Conservation (phyloP, 495 filamentous ascomycete species). For the Xylaria sp. region DNA sequence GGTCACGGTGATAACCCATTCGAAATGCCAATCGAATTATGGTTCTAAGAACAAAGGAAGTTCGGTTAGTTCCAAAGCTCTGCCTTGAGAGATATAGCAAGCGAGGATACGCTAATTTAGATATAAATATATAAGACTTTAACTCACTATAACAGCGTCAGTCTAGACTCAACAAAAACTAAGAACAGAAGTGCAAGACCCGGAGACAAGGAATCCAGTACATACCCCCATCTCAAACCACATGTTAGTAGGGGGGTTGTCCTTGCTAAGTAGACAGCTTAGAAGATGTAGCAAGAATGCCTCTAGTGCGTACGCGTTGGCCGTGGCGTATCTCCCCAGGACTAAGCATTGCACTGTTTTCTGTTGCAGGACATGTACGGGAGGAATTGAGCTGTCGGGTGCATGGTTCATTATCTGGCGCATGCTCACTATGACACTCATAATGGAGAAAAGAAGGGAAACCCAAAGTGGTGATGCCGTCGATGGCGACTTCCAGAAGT, state of each 20-base stretch:
- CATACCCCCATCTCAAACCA: constrained; percentile 32
- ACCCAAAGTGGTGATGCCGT: constrained; percentile 39
- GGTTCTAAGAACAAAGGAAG: not conserved
- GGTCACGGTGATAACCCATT: constrained; percentile 60
- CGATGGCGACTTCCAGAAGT: constrained; percentile 46
- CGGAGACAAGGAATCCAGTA: not conserved
- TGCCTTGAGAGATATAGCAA: not conserved
- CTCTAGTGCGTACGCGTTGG: constrained; percentile 47
- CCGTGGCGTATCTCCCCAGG: constrained; percentile 42
- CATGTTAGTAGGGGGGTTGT: constrained; percentile 32
- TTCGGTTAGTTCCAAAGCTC: not conserved
- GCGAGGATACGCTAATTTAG: not conserved
- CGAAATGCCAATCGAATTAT: constrained; percentile 51
- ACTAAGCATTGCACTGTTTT: constrained; percentile 43
- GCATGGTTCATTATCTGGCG: constrained; percentile 3
- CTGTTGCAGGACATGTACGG: constrained; percentile 14
- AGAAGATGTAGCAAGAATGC: constrained; percentile 46
- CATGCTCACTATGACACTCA: constrained; percentile 26
- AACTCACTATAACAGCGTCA: not conserved
- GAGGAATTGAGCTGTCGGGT: constrained; percentile 13
- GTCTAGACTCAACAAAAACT: not conserved
- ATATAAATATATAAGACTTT: not conserved
- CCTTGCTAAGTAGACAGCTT: constrained; percentile 37
- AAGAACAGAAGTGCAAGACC: not conserved
- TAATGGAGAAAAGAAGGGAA: constrained; percentile 38